Evolutionary conservation across 208 protist species (phyloP), one percentile per base, ranked within the genome.

Genomic region (Jaenimonas drosophilae): DNA sequence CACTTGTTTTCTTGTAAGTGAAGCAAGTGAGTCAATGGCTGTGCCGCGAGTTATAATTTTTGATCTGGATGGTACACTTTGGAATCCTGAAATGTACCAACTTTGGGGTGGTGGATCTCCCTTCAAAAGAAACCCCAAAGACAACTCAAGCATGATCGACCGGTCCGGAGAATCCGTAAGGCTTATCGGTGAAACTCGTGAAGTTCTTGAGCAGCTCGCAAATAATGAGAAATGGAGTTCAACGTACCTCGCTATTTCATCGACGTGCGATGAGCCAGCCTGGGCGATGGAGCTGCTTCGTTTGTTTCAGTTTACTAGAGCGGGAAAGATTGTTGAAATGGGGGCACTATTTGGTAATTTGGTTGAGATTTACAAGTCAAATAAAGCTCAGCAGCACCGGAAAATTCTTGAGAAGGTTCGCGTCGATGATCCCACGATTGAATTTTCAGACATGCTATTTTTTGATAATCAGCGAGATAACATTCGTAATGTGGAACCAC

Each of bases 381-480:
- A 16, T 19, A 68, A 74, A 36, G 4, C n/a, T 21, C 55, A 70
- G 28, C 44, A 50, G 16, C 44, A 50, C 30, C 20, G 37, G 24
- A 50, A 24, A 29, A 34, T 53, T 38, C 57, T 86, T 2, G 2
- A 49, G 34, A 59, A 71, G 30, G 40, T 78, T n/a, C 38, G 46
- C 23, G 31, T 64, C 26, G 24, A 38, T 5, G 53, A 75, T 33
- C 40, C 59, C 0, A 67, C 39, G 17, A 64, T 87, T 26, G 70
- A 63, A 4, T 86, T 87, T 48, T 54, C 56, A 4, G 62, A 93
- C 25, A 83, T 94, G 64, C 47, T 96, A 6, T 96, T 94, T 46
- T 96, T 94, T 61, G 86, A 96, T 45, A 94, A 94, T 47, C 79
- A 94, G 46, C 76, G 28, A 1, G 68, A 90, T 32, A 96, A 96